A percentile compares a stretch with the other conserved stretches of the same genome.
These are phyloP conservation scores for Prunus kanzakura DNA, from an alignment of 306 rosid genomes.

Conservation along the genomic window DNA sequence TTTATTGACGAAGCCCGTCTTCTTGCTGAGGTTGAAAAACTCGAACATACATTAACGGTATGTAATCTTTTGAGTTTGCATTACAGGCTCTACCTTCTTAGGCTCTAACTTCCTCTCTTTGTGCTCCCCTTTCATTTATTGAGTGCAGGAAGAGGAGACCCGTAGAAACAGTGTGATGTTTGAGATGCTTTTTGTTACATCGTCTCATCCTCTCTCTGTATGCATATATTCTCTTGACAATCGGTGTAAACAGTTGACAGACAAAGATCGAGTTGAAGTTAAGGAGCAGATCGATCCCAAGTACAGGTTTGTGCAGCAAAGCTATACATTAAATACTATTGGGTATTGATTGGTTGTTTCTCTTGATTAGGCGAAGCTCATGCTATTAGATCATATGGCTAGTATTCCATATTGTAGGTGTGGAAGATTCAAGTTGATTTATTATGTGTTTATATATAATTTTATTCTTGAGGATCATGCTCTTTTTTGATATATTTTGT, in stretches of 20 bases:
- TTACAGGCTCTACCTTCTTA: not conserved
- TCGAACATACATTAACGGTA: constrained; percentile 78
- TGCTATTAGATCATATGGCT: not conserved
- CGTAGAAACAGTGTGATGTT: constrained; percentile 75
- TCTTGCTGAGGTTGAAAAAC: constrained; percentile 71
- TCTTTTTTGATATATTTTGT: not conserved
- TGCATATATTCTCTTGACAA: constrained; percentile 91
- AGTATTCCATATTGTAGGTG: not conserved
- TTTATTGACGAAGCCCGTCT: constrained; percentile 94
- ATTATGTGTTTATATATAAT: not conserved
- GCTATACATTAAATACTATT: not conserved
- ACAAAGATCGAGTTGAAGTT: constrained; percentile 57
- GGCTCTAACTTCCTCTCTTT: no score
- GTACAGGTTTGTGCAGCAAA: constrained; percentile 54
- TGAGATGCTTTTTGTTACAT: constrained; percentile 85
- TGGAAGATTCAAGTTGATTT: not conserved
- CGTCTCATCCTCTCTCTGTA: constrained; percentile 93
- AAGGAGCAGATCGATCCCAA: constrained; percentile 79
- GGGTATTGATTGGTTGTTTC: not conserved
- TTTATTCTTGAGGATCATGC: not conserved
- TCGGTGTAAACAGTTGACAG: constrained; percentile 66
- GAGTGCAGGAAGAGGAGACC: constrained; percentile 63
- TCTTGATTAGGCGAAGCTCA: not conserved
- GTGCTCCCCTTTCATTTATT: not conserved
- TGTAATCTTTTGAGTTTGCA: constrained; percentile 6